Percentiles rank a stretch among this genome's conserved stretches.
phyloP scores from a whole-genome alignment of 805 yeast genomes.

The Myxozyma udenii region DNA sequence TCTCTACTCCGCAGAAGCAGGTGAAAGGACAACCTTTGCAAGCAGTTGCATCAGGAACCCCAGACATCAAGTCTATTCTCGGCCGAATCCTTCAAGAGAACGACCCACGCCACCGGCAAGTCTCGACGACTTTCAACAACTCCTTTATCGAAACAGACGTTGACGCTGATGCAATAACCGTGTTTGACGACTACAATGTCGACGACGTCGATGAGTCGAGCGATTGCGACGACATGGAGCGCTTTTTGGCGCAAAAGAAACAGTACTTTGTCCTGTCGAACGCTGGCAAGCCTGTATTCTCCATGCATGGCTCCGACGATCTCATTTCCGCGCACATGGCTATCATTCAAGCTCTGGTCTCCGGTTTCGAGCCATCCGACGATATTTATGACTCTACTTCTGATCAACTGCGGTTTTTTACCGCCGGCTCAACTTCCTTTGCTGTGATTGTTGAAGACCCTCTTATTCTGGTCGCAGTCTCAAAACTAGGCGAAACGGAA shows the following conservation, averaged over 20 bases:
- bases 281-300: constrained; percentile 87
- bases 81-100: constrained; percentile 19
- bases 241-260: constrained; percentile 46
- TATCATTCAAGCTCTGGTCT: constrained; percentile 71
- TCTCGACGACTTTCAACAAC: constrained; percentile 20
- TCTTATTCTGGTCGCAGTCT: constrained; percentile 66
- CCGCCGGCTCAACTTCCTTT: constrained; percentile 51
- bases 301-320: constrained; percentile 70
- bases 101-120: constrained; percentile 20
- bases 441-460: constrained; percentile 65
- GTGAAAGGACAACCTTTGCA: too few species aligned
- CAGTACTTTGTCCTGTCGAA: constrained; percentile 75
- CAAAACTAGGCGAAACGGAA: constrained; percentile 39
- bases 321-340: constrained; percentile 70
- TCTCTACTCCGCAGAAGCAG: not conserved
- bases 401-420: constrained; percentile 39
- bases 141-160: constrained; percentile 29
- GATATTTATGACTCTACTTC: constrained; percentile 14
- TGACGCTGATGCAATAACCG: constrained; percentile 27
- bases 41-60: constrained; percentile 1
- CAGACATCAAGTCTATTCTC: constrained; percentile 20
- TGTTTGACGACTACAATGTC: constrained; percentile 33
- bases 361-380: constrained; percentile 53
- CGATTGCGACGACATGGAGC: constrained; percentile 31
- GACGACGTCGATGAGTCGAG: constrained; percentile 24